These are phyloP conservation scores for Hygrocybe punicea DNA, from an alignment of 768 basidiomycete genomes.

Conservation along the genomic window DNA sequence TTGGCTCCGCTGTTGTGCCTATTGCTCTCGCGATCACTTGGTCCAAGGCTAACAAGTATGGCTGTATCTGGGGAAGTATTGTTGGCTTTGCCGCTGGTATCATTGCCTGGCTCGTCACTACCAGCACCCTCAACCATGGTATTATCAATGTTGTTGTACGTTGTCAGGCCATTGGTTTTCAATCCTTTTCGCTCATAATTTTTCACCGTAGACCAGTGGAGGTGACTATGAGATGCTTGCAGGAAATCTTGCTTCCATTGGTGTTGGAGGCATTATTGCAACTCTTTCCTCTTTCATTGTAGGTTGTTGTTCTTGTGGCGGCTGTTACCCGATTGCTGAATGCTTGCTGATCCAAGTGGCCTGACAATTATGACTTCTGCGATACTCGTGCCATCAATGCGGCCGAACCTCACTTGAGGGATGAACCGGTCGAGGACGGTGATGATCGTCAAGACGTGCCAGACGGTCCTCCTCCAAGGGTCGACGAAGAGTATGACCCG, in stretches of 20 bases:
- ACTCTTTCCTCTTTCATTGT: slow-evolving; percentile 62
- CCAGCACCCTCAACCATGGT: slow-evolving; percentile 63
- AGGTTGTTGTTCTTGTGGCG: slow-evolving; percentile 19
- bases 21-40: slow-evolving; percentile 85
- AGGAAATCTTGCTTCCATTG: slow-evolving; percentile 85
- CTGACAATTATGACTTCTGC: slow-evolving; percentile 80
- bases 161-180: background rate
- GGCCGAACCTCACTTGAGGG: too few species aligned
- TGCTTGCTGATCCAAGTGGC: slow-evolving; percentile 47
- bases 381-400: slow-evolving; percentile 74
- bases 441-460: slow-evolving; percentile 30
- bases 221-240: slow-evolving; percentile 72
- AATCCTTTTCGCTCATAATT: background rate
- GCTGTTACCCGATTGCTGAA: background rate
- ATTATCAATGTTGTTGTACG: slow-evolving; percentile 67
- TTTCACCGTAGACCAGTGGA: slow-evolving; percentile 27
- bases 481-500: slow-evolving; percentile 21
- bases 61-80: slow-evolving; percentile 70
- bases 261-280: slow-evolving; percentile 74
- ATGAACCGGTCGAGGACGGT: too few species aligned
- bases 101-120: slow-evolving; percentile 82
- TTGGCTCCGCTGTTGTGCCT: slow-evolving; percentile 82
- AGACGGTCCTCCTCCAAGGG: too few species aligned
- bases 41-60: slow-evolving; percentile 81
- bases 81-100: slow-evolving; percentile 67